Evolutionary conservation across 2,329 filamentous ascomycete genomes (phyloP), one percentile per base, ranked within the genome.

Genomic region (Pseudogymnoascus sp.): DNA sequence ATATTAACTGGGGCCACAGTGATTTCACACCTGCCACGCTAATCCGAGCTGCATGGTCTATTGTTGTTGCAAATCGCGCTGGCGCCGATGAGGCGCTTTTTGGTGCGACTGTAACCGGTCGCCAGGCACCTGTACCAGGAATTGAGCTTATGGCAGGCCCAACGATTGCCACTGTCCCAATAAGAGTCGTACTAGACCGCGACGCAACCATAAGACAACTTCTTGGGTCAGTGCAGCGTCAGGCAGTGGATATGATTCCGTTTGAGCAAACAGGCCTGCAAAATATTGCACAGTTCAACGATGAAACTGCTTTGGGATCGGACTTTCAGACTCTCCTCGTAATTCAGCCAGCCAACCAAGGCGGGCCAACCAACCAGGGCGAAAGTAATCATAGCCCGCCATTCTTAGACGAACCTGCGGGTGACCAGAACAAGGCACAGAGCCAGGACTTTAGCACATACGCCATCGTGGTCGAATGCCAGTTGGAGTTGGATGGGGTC

Each of bases 181-280:
- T 77, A 8, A 71, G 74, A 20, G 60, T 66, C n/a, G 18, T 33
- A 30, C 35, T 66, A n/a, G 41, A 62, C 36, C 57, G 18, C 9
- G 57, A 38, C 9, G 28, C 18, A n/a, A 33, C 58, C 18, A 36
- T 63, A 33, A 20, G 18, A 3, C 33, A 47, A 18, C 30, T 60
- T 6, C 41, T 62, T 15, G 9, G 12, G 12, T 22, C 15, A 4
- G 39, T 62, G n/a, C 61, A 62, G 41, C 22, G 57, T 15, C 71
- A 75, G 47, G 76, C 75, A 1, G 73, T 78, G 0, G 70, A 76
- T 6, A 77, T 80, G 64, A 80, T 82, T 18, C 78, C 78, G 1
- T 76, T 81, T 66, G 76, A 83, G 63, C 80, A 84, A 63, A 69
- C 76, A 14, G 67, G 67, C 3, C 25, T 68, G 14, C 62, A 66